phyloP scores from a whole-genome alignment of 1,284 basidiomycete genomes.

The Cutaneotrichosporon dermatis region DNA sequence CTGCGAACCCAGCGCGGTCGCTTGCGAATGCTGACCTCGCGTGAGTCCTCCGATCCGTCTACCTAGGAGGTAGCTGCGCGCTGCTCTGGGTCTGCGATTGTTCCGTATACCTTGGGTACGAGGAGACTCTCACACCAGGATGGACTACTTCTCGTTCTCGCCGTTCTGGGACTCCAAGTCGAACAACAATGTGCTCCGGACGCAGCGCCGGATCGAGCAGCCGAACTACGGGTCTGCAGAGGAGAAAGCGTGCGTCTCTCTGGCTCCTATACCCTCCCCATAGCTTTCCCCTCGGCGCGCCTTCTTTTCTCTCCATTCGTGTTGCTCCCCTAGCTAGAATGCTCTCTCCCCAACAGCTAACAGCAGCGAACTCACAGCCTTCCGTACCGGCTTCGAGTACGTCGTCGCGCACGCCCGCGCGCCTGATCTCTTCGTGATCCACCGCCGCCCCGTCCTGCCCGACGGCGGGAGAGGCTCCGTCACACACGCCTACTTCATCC shows the following conservation, averaged over 20 bases:
- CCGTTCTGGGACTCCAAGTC: slow-evolving; percentile 43
- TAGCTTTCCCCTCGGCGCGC: slow-evolving; percentile 16
- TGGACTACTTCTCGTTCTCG: slow-evolving; percentile 47
- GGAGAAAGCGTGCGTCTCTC: slow-evolving; percentile 36
- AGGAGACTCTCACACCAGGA: slow-evolving; percentile 17
- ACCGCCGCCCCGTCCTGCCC: slow-evolving; percentile 30
- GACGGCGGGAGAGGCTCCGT: slow-evolving; percentile 29
- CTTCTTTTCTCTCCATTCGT: no score
- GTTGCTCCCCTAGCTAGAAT: no score
- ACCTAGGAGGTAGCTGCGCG: no score
- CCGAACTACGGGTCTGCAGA: slow-evolving; percentile 39
- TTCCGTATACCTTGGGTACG: no score
- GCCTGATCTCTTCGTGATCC: slow-evolving; percentile 41
- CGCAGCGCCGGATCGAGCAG: slow-evolving; percentile 36
- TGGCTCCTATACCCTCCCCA: not conserved
- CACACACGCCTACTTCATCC: slow-evolving; percentile 37
- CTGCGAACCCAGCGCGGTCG: slow-evolving; percentile 36
- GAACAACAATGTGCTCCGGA: slow-evolving; percentile 41
- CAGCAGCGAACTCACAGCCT: no score
- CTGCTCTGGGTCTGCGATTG: no score
- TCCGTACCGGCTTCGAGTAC: slow-evolving; percentile 41
- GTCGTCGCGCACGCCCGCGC: slow-evolving; percentile 39
- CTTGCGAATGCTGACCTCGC: slow-evolving; percentile 40
- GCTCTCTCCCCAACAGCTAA: no score
- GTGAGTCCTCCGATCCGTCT: slow-evolving; percentile 18